Base-by-base conservation (phyloP, 2,329 filamentous ascomycete genomes). In the Boeremia lycopersici region DNA sequence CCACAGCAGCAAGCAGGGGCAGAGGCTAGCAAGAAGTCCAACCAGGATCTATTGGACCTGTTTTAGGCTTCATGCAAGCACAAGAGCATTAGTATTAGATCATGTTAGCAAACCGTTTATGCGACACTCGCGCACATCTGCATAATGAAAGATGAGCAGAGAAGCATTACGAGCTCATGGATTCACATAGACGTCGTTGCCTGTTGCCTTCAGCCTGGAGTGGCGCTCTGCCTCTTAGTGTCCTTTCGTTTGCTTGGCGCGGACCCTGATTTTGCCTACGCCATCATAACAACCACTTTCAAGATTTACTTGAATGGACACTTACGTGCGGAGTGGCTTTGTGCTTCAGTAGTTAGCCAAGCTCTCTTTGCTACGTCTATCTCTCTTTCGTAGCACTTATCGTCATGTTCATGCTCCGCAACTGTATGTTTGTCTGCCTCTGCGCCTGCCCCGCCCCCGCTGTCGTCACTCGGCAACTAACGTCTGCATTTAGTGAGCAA, bases 401-500 rank as follows among this genome's bases (percentile, higher is more conserved):
- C 68, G 68, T 57, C 68, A 75, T 75, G 74, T 76, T 75, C 58
- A 74, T 75, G 72, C 72, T 76, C 64, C 70, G 72, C 34, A 75
- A 74, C 66, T 60, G 73, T 75, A 65, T 59, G 68, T 70, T 62
- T 65, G 60, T 60, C 61, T 56, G 49, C 47, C 41, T 45, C 64
- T 29, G 48, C 44, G 49, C 53, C 30, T 57, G 31, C 54, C 48
- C 54, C 69, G 64, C 67, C 70, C 66, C 70, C 67, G 53, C 67
- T 55, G 60, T 63, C 53, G 57, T 59, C 53, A 53, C 43, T 34
- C 19, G 50, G 36, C 48, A 52, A 60, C 68, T 71, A 60, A 73
- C 59, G 23, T 59, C 39, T 43, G 29, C 48, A 34, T 36, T 53
- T 71, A 96, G 91, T 96, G 65, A 90, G 90, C 78, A 97, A 96